These are phyloP conservation scores for Tetracladium marchalianum DNA, from an alignment of 495 filamentous ascomycete species.

Conservation along the genomic window DNA sequence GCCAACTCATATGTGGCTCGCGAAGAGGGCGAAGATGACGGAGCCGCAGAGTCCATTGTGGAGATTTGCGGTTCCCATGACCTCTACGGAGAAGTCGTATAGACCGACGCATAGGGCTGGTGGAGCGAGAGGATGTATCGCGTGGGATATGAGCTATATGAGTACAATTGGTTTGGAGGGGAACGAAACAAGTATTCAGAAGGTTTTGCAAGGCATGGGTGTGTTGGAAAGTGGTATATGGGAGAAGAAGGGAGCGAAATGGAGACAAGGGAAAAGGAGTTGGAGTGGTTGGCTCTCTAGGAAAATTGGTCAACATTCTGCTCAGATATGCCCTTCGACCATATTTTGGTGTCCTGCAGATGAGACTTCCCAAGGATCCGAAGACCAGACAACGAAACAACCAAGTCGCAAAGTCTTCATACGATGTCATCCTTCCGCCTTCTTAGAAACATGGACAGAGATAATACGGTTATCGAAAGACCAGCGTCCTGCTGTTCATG, in stretches of 20 bases:
- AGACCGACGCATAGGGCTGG: constrained; percentile 77
- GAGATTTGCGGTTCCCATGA: constrained; percentile 78
- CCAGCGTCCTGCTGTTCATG: constrained; percentile 58
- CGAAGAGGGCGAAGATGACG: constrained; percentile 84
- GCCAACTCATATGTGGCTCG: constrained; percentile 88
- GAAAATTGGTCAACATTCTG: constrained; percentile 40
- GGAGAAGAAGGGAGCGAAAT: constrained; percentile 56
- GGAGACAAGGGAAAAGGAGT: constrained; percentile 61
- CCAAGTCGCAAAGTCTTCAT: constrained; percentile 51
- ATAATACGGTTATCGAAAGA: constrained; percentile 58
- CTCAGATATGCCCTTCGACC: constrained; percentile 63
- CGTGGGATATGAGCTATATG: constrained; percentile 95
- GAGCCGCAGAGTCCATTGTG: constrained; percentile 68
- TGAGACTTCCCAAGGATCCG: neutral
- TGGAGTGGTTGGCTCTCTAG: constrained; percentile 58
- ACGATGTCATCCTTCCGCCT: constrained; percentile 80
- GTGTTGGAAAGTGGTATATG: constrained; percentile 48
- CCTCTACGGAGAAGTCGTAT: constrained; percentile 82
- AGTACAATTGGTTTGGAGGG: constrained; percentile 77
- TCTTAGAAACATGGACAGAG: constrained; percentile 73
- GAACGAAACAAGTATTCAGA: constrained; percentile 45
- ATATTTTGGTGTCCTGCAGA: constrained; percentile 54
- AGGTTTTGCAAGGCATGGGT: constrained; percentile 53
- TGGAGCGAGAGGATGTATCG: constrained; percentile 49
- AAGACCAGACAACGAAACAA: constrained; percentile 21